Conservation (phyloP, 1,284 basidiomycete species). For the Trametes sp. region DNA sequence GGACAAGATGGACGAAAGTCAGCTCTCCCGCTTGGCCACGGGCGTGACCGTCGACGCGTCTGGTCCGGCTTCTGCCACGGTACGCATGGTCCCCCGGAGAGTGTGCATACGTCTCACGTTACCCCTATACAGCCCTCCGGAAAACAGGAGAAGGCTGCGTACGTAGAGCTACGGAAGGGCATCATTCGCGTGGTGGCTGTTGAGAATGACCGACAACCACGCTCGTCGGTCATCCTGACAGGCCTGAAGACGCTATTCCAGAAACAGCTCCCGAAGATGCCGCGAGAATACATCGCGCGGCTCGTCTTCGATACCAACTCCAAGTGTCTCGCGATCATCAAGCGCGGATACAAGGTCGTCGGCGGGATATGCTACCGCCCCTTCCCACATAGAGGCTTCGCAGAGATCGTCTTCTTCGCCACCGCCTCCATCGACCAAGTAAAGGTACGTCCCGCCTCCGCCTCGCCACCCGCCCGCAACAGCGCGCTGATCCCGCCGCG, state of each 20-base stretch:
- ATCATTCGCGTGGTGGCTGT: slow-evolving; percentile 90
- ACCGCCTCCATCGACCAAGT: slow-evolving; percentile 97
- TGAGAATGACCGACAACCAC: slow-evolving; percentile 82
- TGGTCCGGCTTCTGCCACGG: slow-evolving; percentile 54
- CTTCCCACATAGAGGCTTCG: slow-evolving; percentile 94
- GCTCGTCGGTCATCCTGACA: slow-evolving; percentile 86
- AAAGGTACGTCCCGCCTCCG: slow-evolving; percentile 68
- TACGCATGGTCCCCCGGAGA: slow-evolving; percentile 42
- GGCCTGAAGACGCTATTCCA: slow-evolving; percentile 98
- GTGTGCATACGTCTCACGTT: background rate
- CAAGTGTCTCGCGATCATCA: slow-evolving; percentile 93
- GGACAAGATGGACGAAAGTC: slow-evolving; percentile 78
- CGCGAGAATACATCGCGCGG: slow-evolving; percentile 96
- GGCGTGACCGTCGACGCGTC: slow-evolving; percentile 81
- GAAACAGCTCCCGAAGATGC: slow-evolving; percentile 99
- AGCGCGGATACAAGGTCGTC: slow-evolving; percentile 94
- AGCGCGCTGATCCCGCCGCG: slow-evolving; percentile 99
- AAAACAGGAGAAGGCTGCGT: slow-evolving; percentile 80
- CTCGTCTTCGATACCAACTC: slow-evolving; percentile 95
- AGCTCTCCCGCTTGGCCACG: slow-evolving; percentile 77
- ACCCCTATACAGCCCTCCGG: slow-evolving; percentile 53
- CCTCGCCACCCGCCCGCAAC: background rate
- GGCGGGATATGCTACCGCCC: slow-evolving; percentile 98
- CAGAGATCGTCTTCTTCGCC: slow-evolving; percentile 99
- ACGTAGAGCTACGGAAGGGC: slow-evolving; percentile 83